Evolutionary conservation across 306 rosid genomes (phyloP).

Genomic region (Quillaja saponaria): DNA sequence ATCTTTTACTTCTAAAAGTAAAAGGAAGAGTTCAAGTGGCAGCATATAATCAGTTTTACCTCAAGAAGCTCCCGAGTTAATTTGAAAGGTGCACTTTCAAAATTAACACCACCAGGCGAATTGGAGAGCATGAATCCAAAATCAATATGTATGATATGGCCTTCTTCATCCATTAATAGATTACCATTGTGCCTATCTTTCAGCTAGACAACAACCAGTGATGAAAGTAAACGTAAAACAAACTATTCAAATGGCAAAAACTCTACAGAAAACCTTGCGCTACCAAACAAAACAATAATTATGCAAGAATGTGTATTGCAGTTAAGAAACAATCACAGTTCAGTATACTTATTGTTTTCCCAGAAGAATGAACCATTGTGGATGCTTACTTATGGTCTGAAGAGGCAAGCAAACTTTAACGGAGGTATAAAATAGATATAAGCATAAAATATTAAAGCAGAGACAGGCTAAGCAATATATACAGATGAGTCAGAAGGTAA

Average conservation of each 20-base stretch:
- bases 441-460: too few relatives aligned
- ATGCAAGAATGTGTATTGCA: too few relatives aligned
- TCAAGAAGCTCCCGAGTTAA: slow-evolving; percentile 95
- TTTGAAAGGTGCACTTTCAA: slow-evolving; percentile 99
- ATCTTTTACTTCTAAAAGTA: neutral
- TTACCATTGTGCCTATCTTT: slow-evolving; percentile 98
- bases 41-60: slow-evolving; percentile 48
- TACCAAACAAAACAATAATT: too few relatives aligned
- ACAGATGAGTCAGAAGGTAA: too few relatives aligned
- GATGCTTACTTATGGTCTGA: too few relatives aligned
- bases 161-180: slow-evolving; percentile 94
- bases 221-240: slow-evolving; percentile 26
- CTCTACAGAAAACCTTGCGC: too few relatives aligned
- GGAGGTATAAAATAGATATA: too few relatives aligned
- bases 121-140: slow-evolving; percentile 99
- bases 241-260: neutral
- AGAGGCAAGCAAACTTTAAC: too few relatives aligned
- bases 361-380: too few relatives aligned
- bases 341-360: too few relatives aligned
- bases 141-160: slow-evolving; percentile 96
- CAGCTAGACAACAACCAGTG: slow-evolving; percentile 47
- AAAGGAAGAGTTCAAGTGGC: neutral
- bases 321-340: too few relatives aligned
- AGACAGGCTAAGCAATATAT: too few relatives aligned
- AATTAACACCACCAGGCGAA: slow-evolving; percentile 99